These are phyloP conservation scores for Isabelozyma rhagii DNA, from an alignment of 805 yeast species.

Conservation along the genomic window DNA sequence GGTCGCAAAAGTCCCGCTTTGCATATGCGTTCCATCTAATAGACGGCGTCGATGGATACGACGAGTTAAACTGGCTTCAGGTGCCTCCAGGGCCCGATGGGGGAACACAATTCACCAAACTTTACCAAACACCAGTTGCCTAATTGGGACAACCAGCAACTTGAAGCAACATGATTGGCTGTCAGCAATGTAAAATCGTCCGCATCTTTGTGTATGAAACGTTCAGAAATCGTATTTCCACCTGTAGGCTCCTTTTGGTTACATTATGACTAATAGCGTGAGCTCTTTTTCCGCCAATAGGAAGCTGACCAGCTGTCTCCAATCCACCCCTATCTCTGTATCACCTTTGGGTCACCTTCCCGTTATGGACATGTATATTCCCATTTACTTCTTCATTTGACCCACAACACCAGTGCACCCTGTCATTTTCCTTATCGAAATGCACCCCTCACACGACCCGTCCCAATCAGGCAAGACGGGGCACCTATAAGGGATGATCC, in stretches of 20 bases:
- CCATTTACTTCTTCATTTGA: too few relatives aligned
- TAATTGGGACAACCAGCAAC: neutral
- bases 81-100: slow-evolving; percentile 61
- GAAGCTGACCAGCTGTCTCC: too few relatives aligned
- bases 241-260: too few relatives aligned
- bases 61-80: slow-evolving; percentile 71
- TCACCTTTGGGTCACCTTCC: too few relatives aligned
- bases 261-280: too few relatives aligned
- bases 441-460: neutral
- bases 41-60: slow-evolving; percentile 64
- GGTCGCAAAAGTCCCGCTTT: slow-evolving; percentile 54
- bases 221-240: too few relatives aligned
- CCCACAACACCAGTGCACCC: too few relatives aligned
- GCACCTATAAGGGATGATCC: neutral
- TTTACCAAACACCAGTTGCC: slow-evolving; percentile 19
- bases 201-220: neutral
- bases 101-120: slow-evolving; percentile 55
- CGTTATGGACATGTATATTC: too few relatives aligned
- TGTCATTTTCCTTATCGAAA: neutral
- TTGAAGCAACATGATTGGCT: neutral
- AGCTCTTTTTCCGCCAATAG: too few relatives aligned
- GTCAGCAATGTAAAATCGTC: neutral
- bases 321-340: too few relatives aligned
- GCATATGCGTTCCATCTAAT: slow-evolving; percentile 81
- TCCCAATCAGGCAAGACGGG: neutral